Conservation (phyloP, 805 yeast species). For the Candida germanica region DNA sequence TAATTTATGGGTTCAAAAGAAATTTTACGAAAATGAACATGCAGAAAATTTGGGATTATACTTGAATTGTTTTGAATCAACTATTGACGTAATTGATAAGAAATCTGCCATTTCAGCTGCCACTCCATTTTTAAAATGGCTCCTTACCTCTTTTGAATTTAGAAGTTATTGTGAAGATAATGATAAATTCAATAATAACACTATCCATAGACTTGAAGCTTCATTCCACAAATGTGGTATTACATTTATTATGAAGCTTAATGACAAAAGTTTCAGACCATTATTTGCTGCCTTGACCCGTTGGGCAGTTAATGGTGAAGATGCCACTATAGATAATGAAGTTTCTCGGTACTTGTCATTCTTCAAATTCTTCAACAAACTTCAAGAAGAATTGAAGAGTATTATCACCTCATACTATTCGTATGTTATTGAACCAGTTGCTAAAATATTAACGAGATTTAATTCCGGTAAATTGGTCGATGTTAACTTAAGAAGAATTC, state of each 20-base stretch:
- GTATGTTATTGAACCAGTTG: slow-evolving; percentile 75
- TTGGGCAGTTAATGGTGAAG: slow-evolving; percentile 92
- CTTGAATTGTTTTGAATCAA: slow-evolving; percentile 61
- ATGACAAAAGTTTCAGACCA: slow-evolving; percentile 92
- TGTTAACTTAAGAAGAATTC: slow-evolving; percentile 63
- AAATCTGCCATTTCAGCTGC: slow-evolving; percentile 73
- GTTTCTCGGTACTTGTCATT: slow-evolving; percentile 65
- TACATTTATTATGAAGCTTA: slow-evolving; percentile 79
- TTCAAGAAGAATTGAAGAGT: slow-evolving; percentile 80
- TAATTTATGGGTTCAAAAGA: slow-evolving; percentile 53
- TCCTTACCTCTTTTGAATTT: slow-evolving; percentile 69
- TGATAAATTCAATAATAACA: slow-evolving; percentile 57
- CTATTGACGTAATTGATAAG: slow-evolving; percentile 67
- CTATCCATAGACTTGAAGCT: slow-evolving; percentile 78
- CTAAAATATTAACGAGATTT: slow-evolving; percentile 51
- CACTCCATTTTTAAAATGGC: slow-evolving; percentile 61
- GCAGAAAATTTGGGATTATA: slow-evolving; percentile 58
- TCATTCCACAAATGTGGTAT: slow-evolving; percentile 72
- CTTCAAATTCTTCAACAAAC: slow-evolving; percentile 79
- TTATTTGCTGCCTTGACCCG: slow-evolving; percentile 78
- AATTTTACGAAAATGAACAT: slow-evolving; percentile 31
- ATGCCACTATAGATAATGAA: slow-evolving; percentile 41
- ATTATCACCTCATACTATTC: slow-evolving; percentile 87
- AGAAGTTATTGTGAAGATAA: slow-evolving; percentile 41
- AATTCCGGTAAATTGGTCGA: slow-evolving; percentile 37